These are phyloP conservation scores for Graphilbum sp. DNA, from an alignment of 2,329 filamentous ascomycete genomes.

Conservation along the genomic window DNA sequence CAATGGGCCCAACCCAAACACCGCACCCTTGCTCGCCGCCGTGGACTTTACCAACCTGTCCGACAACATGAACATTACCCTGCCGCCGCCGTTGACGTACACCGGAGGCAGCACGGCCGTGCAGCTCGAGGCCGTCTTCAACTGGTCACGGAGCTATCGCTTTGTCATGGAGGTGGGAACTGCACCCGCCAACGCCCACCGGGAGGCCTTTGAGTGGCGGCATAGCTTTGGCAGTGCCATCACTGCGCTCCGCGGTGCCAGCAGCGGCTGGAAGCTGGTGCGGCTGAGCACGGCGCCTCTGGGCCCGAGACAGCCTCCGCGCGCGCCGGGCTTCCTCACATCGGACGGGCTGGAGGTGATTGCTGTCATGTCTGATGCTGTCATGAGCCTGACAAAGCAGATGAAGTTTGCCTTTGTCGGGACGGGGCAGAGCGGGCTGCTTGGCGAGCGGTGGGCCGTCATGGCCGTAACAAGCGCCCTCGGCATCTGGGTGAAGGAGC, in stretches of 20 bases:
- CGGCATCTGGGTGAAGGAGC: conserved; percentile 14
- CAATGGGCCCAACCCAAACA: conserved; percentile 14
- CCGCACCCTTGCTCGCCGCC: conserved; percentile 15
- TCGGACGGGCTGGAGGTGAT: conserved; percentile 25
- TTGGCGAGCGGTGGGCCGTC: conserved; percentile 25
- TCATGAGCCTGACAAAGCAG: conserved; percentile 18
- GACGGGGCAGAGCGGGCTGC: conserved; percentile 18
- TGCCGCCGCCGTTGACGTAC: conserved; percentile 14
- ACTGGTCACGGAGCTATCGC: conserved; percentile 11
- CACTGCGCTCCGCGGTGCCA: conserved; percentile 14
- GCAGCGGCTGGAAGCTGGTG: conserved; percentile 24
- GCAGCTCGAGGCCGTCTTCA: conserved; percentile 2
- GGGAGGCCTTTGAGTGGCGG: conserved; percentile 27
- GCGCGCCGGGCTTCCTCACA: conserved; percentile 9
- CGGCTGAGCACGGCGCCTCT: conserved; percentile 13
- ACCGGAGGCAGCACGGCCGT: conserved; percentile 8
- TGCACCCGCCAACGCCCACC: conserved; percentile 2
- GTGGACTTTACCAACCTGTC: conserved; percentile 9
- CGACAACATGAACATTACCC: conserved; percentile 12
- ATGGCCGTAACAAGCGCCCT: conserved; percentile 25
- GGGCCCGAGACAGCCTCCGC: conserved; percentile 5
- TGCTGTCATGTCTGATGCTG: conserved; percentile 20
- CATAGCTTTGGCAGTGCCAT: conserved; percentile 20
- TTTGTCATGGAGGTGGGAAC: conserved; percentile 20
- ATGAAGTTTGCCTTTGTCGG: conserved; percentile 24